Conservation (phyloP, 2,329 filamentous ascomycete genomes). For the Colletotrichum neosansevieriae region DNA sequence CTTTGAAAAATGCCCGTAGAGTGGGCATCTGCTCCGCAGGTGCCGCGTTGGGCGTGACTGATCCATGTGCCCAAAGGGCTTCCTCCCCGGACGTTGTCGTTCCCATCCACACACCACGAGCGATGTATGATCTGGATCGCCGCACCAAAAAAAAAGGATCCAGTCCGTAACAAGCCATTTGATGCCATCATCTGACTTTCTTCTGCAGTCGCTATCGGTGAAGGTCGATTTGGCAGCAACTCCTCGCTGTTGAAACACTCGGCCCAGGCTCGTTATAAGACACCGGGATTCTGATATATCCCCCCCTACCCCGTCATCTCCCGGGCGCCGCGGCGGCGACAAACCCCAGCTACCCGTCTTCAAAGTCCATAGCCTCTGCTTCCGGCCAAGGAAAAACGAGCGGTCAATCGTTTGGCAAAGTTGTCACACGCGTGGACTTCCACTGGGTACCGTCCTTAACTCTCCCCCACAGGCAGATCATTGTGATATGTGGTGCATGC, state of each 20-base stretch:
- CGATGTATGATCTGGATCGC: slow-evolving; percentile 28
- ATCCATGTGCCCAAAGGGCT: slow-evolving; percentile 8
- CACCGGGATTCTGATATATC: slow-evolving; percentile 31
- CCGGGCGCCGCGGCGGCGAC: slow-evolving; percentile 9
- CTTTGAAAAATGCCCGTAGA: slow-evolving; percentile 11
- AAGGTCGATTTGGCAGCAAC: slow-evolving; percentile 21
- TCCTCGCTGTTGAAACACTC: slow-evolving; percentile 36
- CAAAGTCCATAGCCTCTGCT: slow-evolving; percentile 1
- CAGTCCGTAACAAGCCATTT: slow-evolving; percentile 2
- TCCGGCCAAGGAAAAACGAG: slow-evolving; percentile 15
- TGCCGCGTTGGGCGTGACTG: slow-evolving; percentile 28
- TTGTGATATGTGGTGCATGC: slow-evolving; percentile 22
- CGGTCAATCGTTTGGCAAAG: slow-evolving; percentile 26
- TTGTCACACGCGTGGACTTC: slow-evolving; percentile 19
- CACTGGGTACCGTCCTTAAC: slow-evolving; percentile 9
- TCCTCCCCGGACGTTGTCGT: not conserved
- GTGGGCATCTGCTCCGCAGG: slow-evolving; percentile 31
- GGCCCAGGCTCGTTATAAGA: slow-evolving; percentile 30
- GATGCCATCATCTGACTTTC: not conserved
- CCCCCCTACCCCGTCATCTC: slow-evolving; percentile 27
- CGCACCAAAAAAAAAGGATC: not conserved
- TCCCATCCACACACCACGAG: slow-evolving; percentile 17
- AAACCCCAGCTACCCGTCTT: slow-evolving; percentile 24
- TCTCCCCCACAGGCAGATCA: slow-evolving; percentile 11
- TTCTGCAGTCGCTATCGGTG: slow-evolving; percentile 16